Base-by-base conservation (phyloP, 1,284 basidiomycete genomes). In the Apiotrichum laibachii region DNA sequence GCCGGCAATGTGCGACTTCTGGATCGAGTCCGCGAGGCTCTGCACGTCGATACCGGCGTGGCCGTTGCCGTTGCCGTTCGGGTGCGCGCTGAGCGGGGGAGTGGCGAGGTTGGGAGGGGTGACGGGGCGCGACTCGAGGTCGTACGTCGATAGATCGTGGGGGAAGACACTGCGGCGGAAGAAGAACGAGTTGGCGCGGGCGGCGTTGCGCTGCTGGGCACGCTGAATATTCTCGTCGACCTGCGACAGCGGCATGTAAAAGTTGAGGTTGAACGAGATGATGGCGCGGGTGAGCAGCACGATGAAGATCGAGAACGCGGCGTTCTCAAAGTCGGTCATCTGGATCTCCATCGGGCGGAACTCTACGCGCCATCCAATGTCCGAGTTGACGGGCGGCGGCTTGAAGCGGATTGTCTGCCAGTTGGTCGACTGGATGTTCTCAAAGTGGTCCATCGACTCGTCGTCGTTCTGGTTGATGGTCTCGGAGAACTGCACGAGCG, bases 391-490 rank as follows among this genome's bases (percentile, higher is more conserved):
- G 35, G 93, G 92, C 9, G 96, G 96, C 7, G 96, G 96, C 78
- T 99, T 99, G 84, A 99, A 99, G 35, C 96, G 86, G 57, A 99
- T 83, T 0, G 96, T 98, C 80, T 99, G 96, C 96, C 96, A 99
- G 75, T 99, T 99, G 11, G 96, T 99, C 8, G 93, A 96, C 85
- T 99, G 96, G 39, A 99, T 88, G 72, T 98, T 99, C 88, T 99
- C 96, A 70, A 99, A 99, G 76, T 99, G 96, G 72, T 99, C 96
- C 67, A 85, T 92, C 61, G 89, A 93, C 31, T 81, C 81, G 44
- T 81, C 79, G 74, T 99, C 92, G 75, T 98, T 91, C 77, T 95
- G 92, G 67, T 96, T 84, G 58, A 99, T 86, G 13, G 88, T 92
- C 79, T 99, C 96, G 44, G 88, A 89, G 74, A 98, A 99, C 56